Evolutionary conservation across 176 grass and related monocot species (phyloP), one percentile per base, ranked within the genome.

Genomic region (Rhynchospora tenuis): DNA sequence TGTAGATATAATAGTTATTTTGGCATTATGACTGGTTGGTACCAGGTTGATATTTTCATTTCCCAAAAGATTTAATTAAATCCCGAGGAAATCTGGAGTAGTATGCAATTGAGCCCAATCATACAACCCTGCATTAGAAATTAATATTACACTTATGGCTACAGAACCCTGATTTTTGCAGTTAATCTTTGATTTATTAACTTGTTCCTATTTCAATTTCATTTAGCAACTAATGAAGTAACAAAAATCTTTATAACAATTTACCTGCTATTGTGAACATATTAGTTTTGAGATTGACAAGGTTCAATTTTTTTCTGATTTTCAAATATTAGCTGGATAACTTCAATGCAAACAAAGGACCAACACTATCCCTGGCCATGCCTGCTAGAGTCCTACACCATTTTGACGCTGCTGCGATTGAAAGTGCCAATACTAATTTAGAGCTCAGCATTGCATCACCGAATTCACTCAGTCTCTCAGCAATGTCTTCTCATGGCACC

Each of bases 361-460:
- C 81, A 42, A 24, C 38, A 3, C 48, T 47, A 29, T 59, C 78
- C 76, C 67, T 87, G 45, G 77, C 45, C 20, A 57, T 58, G 7
- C 28, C 57, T 82, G 50, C 28, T 31, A 26, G 50, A 77, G 26
- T 15, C 7, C 5, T 24, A 28, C 50, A 55, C 89, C 26, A 57
- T 81, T 84, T 90, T 84, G 88, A 45, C 69, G n/a, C 64, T 72
- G 19, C 81, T 42, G 43, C 60, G 82, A 51, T 74, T 87, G 59
- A 84, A 81, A 47, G 57, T 84, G 24, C 84, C 81, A 89, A 80
- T 60, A 29, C 84, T 83, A 89, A 80, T 60, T 76, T 95, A 51
- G 92, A 94, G 78, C 92, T 94, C 50, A 90, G 90, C 82, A 98
- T 98, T 43, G 95, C 83, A 5, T 91, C 85, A 3, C 83, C 83